Evolutionary conservation across 139 green algal species (phyloP).

Genomic region (Chlamydomonas schloesseri): DNA sequence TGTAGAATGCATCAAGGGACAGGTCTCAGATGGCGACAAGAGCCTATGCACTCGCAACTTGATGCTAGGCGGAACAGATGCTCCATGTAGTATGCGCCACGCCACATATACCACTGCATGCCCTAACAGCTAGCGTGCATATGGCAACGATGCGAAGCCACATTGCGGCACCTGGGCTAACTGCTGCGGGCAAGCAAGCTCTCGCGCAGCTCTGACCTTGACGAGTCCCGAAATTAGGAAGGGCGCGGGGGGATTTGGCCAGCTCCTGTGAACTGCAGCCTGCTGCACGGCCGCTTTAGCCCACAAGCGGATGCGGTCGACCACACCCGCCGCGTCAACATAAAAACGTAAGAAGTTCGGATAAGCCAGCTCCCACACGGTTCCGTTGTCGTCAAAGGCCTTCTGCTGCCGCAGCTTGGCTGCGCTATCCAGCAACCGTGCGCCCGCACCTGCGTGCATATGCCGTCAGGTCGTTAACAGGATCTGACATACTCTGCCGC

Average conservation of each 20-base stretch:
- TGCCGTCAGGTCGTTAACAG: too few species aligned
- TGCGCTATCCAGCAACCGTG: neutral
- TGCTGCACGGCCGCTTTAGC: neutral
- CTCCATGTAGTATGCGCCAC: too few species aligned
- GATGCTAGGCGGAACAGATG: too few species aligned
- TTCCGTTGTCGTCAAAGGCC: too few species aligned
- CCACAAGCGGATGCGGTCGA: conserved; percentile 1
- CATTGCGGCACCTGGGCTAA: neutral
- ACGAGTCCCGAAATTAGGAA: conserved; percentile 8
- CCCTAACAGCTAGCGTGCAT: too few species aligned
- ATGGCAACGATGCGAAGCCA: neutral
- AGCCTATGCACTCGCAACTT: too few species aligned
- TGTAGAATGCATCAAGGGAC: too few species aligned
- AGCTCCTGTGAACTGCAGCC: neutral
- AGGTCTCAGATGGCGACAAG: too few species aligned
- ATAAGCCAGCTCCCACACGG: neutral
- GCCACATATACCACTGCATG: too few species aligned
- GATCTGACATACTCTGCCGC: too few species aligned
- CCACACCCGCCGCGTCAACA: conserved; percentile 10
- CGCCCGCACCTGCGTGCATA: too few species aligned
- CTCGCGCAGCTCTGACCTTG: neutral
- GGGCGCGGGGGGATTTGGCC: neutral
- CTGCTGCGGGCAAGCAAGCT: too few species aligned
- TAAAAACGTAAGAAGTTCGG: neutral
- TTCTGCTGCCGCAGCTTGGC: conserved; percentile 1